A percentile compares a stretch with the other conserved stretches of the same genome.
phyloP scores from a whole-genome alignment of 768 basidiomycete genomes.

The Tulasnella sp. region DNA sequence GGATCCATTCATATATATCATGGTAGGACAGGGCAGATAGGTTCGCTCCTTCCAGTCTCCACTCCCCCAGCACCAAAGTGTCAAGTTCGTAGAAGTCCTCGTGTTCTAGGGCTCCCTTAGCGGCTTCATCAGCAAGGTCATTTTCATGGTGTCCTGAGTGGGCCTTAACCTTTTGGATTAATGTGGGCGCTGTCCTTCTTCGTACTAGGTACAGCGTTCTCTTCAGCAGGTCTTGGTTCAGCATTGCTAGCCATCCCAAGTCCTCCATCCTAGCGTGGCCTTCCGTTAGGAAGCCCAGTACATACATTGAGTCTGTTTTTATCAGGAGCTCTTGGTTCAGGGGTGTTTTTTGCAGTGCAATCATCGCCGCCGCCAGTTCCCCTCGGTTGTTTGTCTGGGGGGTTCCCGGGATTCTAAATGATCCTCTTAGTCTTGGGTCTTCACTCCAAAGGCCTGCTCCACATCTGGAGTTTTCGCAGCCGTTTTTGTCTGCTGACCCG shows the following conservation, averaged over 20 bases:
- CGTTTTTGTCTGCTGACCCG: not conserved
- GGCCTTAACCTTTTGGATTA: not conserved
- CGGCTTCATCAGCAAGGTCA: not conserved
- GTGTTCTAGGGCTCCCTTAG: too few species aligned
- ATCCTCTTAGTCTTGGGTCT: not conserved
- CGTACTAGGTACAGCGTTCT: not conserved
- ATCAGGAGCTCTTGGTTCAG: not conserved
- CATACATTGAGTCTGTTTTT: not conserved
- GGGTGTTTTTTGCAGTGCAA: not conserved
- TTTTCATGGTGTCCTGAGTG: not conserved
- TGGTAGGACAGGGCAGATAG: too few species aligned
- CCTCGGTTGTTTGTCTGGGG: constrained; percentile 5
- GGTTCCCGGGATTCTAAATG: not conserved
- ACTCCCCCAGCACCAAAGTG: too few species aligned
- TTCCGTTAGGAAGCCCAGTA: not conserved
- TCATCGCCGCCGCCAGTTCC: not conserved
- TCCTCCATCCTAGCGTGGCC: not conserved
- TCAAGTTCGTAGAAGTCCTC: too few species aligned
- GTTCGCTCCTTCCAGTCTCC: too few species aligned
- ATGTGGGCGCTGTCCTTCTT: not conserved
- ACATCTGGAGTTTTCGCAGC: not conserved
- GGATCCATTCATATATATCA: too few species aligned
- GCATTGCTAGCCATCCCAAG: not conserved
- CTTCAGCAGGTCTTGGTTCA: not conserved
- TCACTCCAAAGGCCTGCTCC: not conserved